Conservation (phyloP, 2,329 filamentous ascomycete genomes). For the Fusarium transvaalense region DNA sequence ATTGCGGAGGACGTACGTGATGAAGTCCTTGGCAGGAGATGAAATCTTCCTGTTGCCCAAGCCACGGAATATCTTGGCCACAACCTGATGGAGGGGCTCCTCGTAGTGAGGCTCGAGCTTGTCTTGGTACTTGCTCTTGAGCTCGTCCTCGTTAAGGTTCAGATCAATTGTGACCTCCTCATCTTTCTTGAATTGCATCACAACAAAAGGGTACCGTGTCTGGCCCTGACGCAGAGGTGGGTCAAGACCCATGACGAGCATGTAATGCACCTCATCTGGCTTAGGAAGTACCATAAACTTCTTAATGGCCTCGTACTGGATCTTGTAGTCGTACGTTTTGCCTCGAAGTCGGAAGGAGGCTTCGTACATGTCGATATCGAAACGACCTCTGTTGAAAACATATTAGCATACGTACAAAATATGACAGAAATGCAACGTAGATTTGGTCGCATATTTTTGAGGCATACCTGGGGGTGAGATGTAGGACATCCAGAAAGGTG, state of each 20-base stretch:
- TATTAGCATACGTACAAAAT: conserved; percentile 11
- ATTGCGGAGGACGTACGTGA: conserved; percentile 66
- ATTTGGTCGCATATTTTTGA: background rate
- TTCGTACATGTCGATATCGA: conserved; percentile 99
- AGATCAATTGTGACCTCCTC: conserved; percentile 97
- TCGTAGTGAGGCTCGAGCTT: conserved; percentile 92
- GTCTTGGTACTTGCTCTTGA: conserved; percentile 88
- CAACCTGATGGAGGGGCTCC: conserved; percentile 90
- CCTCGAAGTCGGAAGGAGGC: conserved; percentile 95
- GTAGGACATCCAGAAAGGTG: conserved; percentile 95
- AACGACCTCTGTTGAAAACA: conserved; percentile 79
- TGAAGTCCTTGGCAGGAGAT: conserved; percentile 92
- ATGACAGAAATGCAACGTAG: background rate
- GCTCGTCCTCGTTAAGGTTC: conserved; percentile 91
- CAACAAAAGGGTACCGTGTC: conserved; percentile 96
- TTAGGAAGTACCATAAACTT: conserved; percentile 99
- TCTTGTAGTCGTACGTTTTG: conserved; percentile 99
- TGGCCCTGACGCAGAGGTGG: conserved; percentile 96
- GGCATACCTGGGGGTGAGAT: conserved; percentile 88
- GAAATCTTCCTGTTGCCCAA: conserved; percentile 95
- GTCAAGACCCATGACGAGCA: conserved; percentile 94
- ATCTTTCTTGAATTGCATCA: conserved; percentile 99
- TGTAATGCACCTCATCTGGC: conserved; percentile 95
- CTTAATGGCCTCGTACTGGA: conserved; percentile 97
- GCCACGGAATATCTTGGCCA: conserved; percentile 95